Base-by-base conservation (phyloP, 1,284 basidiomycete species). In the Boletus sp. region DNA sequence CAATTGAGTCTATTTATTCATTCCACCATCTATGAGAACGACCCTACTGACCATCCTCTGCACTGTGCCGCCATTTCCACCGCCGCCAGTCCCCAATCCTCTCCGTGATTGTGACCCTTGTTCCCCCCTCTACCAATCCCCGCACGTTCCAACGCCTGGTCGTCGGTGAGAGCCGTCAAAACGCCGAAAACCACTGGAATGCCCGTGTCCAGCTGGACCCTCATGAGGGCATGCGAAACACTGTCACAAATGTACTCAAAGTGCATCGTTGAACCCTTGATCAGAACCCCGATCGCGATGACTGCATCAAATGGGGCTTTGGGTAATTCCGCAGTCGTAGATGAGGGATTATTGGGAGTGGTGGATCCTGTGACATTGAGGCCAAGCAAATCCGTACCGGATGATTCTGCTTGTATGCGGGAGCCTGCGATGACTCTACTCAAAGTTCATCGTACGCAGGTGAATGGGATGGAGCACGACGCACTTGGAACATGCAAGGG, bases 151-250 rank as follows among this genome's bases (percentile, higher is more conserved):
- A 98, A 74, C 18, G 97, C 97, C 78, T 99, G 96, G 66, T 96
- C 92, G 61, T 99, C 96, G 49, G 81, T 92, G 62, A 99, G 82
- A 43, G 88, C 92, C 16, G 96, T 99, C 67, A 99, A 78, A 15
- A 99, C 94, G 36, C 97, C 97, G 73, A 98, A 96, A 63, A 99
- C 91, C 67, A 99, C 93, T 0, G 96, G 96, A n/a, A 92, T 85
- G 22, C 93, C 92, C 2, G 90, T 89, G 74, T 99, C 96, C 65
- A 98, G 79, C 72, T 96, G 94, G 29, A 98, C 84, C 63, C 86
- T 85, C 96, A 98, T 99, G 65, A 99, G 80, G 41, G 89, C 95
- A 67, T 96, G 89, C 46, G 92, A 89, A 59, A 97, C 93, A 57
- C 88, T 84, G 66, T 98, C 95, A 72, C 86, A 93, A 74, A 99